Evolutionary conservation across 805 yeast genomes (phyloP).

Genomic region (Zygotorulaspora sp.): DNA sequence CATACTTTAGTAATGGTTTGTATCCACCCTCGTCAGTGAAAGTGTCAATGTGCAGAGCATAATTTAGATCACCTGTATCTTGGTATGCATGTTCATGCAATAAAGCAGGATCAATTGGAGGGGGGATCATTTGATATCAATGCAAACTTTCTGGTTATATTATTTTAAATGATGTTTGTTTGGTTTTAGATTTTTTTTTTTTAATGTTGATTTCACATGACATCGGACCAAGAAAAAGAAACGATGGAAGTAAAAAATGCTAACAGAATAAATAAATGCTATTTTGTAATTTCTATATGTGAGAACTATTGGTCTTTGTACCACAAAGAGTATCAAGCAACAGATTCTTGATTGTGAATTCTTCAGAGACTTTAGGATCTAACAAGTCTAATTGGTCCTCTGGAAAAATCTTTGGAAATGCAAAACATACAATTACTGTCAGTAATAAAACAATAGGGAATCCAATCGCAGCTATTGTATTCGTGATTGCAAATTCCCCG

Average conservation of each 20-base stretch:
- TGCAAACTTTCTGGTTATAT: not conserved
- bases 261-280: too few species aligned
- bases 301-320: too few species aligned
- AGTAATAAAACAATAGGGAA: conserved; percentile 79
- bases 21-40: conserved; percentile 32
- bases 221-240: too few species aligned
- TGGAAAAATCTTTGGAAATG: conserved; percentile 62
- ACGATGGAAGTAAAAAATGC: too few species aligned
- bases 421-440: conserved; percentile 58
- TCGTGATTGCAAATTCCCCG: conserved; percentile 79
- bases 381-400: conserved; percentile 53
- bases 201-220: too few species aligned
- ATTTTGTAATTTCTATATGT: too few species aligned
- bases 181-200: too few species aligned
- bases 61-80: conserved; percentile 31
- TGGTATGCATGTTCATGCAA: conserved; percentile 37
- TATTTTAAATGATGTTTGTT: not conserved
- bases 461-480: conserved; percentile 88
- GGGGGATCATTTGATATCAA: conserved; percentile 31
- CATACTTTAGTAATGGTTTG: conserved; percentile 27
- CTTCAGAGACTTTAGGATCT: conserved; percentile 63
- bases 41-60: conserved; percentile 28
- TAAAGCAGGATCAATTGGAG: conserved; percentile 35
- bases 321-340: conserved; percentile 23
- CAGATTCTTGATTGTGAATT: conserved; percentile 47